Conservation (phyloP, 305 asterid species). For the Fraxinus nigra region DNA sequence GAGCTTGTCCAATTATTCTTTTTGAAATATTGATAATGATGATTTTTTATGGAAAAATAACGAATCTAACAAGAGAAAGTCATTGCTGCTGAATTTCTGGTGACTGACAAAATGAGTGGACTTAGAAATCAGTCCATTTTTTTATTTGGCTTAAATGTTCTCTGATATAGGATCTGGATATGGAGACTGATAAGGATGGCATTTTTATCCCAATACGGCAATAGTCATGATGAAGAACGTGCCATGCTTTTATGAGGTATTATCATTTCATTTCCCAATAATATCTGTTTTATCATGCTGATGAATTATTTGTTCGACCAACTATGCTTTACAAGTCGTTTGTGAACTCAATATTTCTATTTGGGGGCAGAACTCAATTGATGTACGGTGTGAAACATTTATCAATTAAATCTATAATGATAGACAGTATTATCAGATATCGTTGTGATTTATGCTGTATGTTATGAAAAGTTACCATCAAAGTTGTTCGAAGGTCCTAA, state of each 20-base stretch:
- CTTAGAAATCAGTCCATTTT: neutral
- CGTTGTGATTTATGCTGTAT: neutral
- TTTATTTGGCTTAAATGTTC: neutral
- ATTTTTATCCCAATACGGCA: slow-evolving; percentile 5
- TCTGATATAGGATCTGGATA: neutral
- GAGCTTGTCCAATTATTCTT: neutral
- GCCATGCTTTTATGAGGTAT: slow-evolving; percentile 16
- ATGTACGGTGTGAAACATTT: neutral
- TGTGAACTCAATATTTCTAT: neutral
- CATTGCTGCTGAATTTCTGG: neutral
- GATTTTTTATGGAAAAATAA: neutral
- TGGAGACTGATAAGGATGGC: neutral
- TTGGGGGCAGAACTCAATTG: neutral
- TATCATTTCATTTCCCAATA: slow-evolving; percentile 15
- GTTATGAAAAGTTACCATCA: neutral
- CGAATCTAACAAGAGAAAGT: neutral
- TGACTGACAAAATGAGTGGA: neutral
- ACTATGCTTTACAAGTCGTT: neutral
- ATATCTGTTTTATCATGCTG: slow-evolving; percentile 11
- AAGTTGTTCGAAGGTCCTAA: neutral
- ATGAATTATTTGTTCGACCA: neutral
- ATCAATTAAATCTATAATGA: neutral
- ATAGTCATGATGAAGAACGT: slow-evolving; percentile 3
- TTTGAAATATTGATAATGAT: neutral
- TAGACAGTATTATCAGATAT: neutral